Base-by-base conservation (phyloP, 2,329 filamentous ascomycete genomes). In the Albifimbria verrucaria region DNA sequence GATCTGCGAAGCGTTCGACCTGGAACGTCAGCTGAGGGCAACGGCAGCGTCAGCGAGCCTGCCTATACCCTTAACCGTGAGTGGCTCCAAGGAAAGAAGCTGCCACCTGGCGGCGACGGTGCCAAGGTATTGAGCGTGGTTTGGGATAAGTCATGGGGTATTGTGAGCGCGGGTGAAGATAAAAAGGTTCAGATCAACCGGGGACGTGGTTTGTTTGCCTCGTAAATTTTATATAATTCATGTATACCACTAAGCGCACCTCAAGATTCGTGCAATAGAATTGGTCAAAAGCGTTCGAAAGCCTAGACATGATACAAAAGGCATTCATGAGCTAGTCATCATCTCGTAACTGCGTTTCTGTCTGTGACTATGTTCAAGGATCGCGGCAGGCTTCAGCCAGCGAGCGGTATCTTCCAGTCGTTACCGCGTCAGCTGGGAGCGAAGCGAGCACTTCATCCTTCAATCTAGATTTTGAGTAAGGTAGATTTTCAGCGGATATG, bases 141-240 rank as follows among this genome's bases (percentile, higher is more conserved):
- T 54, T 99, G 94, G 94, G 90, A 97, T 70, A 77, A 80, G 68
- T 82, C 85, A 7, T 85, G 95, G 66, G 95, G 94, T 1, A 93
- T 99, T 67, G 88, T 97, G 44, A 95, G 90, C 65, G 92, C 79
- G 43, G 92, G 93, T 17, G 92, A 97, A 79, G 94, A 99, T 68
- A 96, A 94, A 76, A 86, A 84, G 75, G 86, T 99, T 63, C 94
- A 99, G 77, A 85, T 99, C 55, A 97, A 99, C 71, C 80, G 82
- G 60, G 86, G 85, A 18, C 78, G 81, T 57, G 80, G 77, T 53
- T 59, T 83, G 43, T 65, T 81, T 44, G 64, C 68, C 28, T 64
- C 66, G 65, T 74, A 68, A 59, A 58, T 44, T 17, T 39, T 17
- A 39, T 17, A 7, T 12, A 6, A 39, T n/a, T 12, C 12, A 12